Base-by-base conservation (phyloP, 148 eudicot species). In the Nyssa sinensis region DNA sequence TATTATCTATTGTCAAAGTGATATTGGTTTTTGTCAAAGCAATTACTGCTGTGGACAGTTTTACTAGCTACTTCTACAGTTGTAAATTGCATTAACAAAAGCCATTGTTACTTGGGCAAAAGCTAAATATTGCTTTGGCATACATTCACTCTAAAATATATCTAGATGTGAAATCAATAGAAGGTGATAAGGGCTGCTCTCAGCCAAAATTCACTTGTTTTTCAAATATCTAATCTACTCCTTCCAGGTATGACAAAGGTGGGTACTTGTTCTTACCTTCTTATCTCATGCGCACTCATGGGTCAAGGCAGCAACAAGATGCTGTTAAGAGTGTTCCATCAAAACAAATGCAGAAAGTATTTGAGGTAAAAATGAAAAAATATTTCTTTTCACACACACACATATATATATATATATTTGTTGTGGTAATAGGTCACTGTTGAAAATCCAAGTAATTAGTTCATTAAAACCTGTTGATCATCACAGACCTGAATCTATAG, bases 251-350 rank as follows among this genome's bases (percentile, higher is more conserved):
- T 81, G 88, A 93, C 86, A 88, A 84, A 77, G 98, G 98, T 29
- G 98, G 91, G 13, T 86, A 93, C 85, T 64, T 91, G 55, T 87
- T 91, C 79, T 84, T 93, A 77, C 98, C 96, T 70, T 93, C 96
- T 62, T 86, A 89, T 83, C 81, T 93, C 72, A 93, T 93, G 92
- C 88, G 96, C 73, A 93, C 94, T 63, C 98, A 86, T 81, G 98
- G 96, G 66, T 93, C 96, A 30, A 87, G 78, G 79, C 81, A 79
- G 67, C 94, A 89, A 79, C 87, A 85, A 81, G 86, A 85, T 69
- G 92, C 96, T 69, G 77, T 93, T 73, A 88, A 73, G 86, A 75
- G 70, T 71, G 81, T 80, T 76, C 81, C 86, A 27, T 67, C 83
- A 13, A 83, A 84, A 61, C 89, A 91, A 74, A 85, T 93, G 91